Percentiles rank a stretch among this genome's conserved stretches.
These are phyloP conservation scores for Aureobasidium sp. DNA, from an alignment of 2,329 filamentous ascomycete genomes.

Conservation along the genomic window DNA sequence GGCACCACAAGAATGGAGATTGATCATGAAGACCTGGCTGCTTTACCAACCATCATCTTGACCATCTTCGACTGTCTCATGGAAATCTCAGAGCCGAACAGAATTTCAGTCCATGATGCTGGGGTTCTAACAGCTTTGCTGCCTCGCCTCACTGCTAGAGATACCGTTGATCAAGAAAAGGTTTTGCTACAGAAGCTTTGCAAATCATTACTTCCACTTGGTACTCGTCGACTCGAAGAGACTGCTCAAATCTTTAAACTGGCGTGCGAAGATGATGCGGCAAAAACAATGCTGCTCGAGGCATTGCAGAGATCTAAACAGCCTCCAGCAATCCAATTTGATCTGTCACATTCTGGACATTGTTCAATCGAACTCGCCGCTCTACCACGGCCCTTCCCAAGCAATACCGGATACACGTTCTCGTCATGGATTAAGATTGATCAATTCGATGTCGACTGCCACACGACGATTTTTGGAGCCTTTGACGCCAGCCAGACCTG, in stretches of 20 bases:
- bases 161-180: neutral
- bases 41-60: conserved; percentile 1
- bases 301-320: conserved; percentile 68
- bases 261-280: conserved; percentile 45
- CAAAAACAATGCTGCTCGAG: conserved; percentile 64
- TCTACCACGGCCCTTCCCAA: conserved; percentile 80
- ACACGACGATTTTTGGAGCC: conserved; percentile 93
- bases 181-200: conserved; percentile 58
- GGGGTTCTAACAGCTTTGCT: conserved; percentile 14
- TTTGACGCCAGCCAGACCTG: conserved; percentile 89
- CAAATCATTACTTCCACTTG: conserved; percentile 62
- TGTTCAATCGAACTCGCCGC: conserved; percentile 84
- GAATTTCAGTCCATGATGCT: conserved; percentile 13
- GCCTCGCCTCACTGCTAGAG: neutral
- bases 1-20: no score
- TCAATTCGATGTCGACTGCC: conserved; percentile 71
- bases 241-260: conserved; percentile 66
- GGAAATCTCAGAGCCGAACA: conserved; percentile 11
- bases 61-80: conserved; percentile 2
- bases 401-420: conserved; percentile 79
- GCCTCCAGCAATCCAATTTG: conserved; percentile 87
- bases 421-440: conserved; percentile 85
- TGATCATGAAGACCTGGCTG: neutral
- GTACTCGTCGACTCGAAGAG: conserved; percentile 74
- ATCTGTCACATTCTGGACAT: conserved; percentile 79